Base-by-base conservation (phyloP, 1,284 basidiomycete species). In the Trichosporon asahii region DNA sequence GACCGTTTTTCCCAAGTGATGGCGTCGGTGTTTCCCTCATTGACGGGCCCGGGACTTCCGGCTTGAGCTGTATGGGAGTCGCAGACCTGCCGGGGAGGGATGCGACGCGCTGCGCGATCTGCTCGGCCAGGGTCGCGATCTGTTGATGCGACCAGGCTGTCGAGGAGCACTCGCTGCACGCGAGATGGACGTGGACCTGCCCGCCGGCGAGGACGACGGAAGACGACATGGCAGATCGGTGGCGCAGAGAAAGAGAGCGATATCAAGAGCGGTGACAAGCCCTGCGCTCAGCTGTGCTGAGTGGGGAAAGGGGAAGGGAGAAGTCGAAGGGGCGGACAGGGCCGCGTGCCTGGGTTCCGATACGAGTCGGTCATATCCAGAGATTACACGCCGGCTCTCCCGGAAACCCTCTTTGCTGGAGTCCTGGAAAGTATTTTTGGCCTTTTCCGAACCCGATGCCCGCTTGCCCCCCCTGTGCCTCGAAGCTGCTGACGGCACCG, bases 1-100 rank as follows among this genome's bases (percentile, higher is more conserved):
- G 71, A 3, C 71, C 71, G 44, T 70, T 69, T 57, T 72, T 72
- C 0, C 71, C 71, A 12, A 72, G 68, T 8, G 60, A 64, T 7
- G 21, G 35, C 12, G 37, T 27, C 21, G 21, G 35, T 5, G 37
- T 44, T 3, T 37, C 23, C 5, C 35, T n/a, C n/a, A 14, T 27
- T 12, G 46, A 61, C 35, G 60, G 8, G 5, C 40, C n/a, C 9
- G 25, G 65, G 14, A 53, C 14, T 5, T 31, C 18, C 53, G 55
- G 11, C 53, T 55, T 40, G 23, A 57, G 23, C 18, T 31, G 64
- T 4, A 46, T 33, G 15, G 60, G 29, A 11, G 27, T 15, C 21
- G 37, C 31, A 11, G 21, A 15, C 0, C 21, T 7, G n/a, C 27
- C 25, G 3, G 18, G 18, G 7, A 14, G 4, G 6, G 37, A 37